Base-by-base conservation (phyloP, 2,329 filamentous ascomycete species). In the Arthrinium puccinioides region DNA sequence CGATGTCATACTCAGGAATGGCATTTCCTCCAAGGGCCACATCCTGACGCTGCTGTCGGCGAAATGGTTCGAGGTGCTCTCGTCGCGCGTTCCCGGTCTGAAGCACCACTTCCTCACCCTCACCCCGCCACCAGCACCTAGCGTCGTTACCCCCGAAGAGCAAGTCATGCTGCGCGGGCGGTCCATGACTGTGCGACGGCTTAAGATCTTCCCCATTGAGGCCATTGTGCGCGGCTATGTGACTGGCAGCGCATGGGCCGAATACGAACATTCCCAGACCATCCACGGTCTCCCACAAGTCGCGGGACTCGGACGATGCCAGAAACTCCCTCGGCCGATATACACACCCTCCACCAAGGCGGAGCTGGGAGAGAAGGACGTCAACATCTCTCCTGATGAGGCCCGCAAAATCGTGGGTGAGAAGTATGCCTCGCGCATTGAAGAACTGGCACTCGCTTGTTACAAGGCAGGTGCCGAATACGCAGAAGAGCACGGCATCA, bases 281-380 rank as follows among this genome's bases (percentile, higher is more conserved):
- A 83, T 94, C 13, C 86, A 94, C 61, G 86, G 87, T 16, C 81
- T 89, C 47, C 55, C 70, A 13, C 69, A 87, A 47, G 75, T 82
- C 2, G 61, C 68, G 4, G 87, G 85, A 2, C 64, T 95, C 45
- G 61, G 71, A 53, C 82, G 85, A 59, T 87, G 79, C 51, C 70
- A 84, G 57, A 74, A 74, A 43, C 75, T 94, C 46, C 76, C 79
- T 30, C 62, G 64, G 31, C 76, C 87, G 15, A 74, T 94, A 44
- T 74, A 69, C 55, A 89, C 86, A 19, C 88, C 88, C 0, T 85
- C 77, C 50, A 94, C 88, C 10, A 95, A 95, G 68, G 88, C 88
- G 1, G 81, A 85, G 51, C 66, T 74, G 21, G 88, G 88, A 19
- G 66, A 79, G 47, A 82, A 92, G 56, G 74, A 95, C 58, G 84